Evolutionary conservation across 2,329 filamentous ascomycete species (phyloP).

Genomic region (Sclerotinia nivalis): DNA sequence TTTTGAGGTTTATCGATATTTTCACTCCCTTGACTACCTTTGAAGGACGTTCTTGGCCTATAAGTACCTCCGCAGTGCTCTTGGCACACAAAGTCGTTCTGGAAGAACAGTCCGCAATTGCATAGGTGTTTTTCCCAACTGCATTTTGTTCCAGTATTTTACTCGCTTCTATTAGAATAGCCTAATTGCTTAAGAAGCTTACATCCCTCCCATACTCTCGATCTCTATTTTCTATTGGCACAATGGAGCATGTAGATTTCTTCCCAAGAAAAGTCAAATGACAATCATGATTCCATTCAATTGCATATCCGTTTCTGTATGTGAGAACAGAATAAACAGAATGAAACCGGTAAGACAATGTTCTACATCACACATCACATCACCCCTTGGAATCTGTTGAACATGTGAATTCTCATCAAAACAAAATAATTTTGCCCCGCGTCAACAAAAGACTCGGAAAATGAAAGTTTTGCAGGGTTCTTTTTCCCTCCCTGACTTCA

Average conservation of each 20-base stretch:
- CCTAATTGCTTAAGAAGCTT: constrained; percentile 37
- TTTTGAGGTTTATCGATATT: constrained; percentile 14
- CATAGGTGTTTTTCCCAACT: constrained; percentile 31
- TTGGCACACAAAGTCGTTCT: constrained; percentile 19
- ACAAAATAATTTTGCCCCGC: constrained; percentile 1
- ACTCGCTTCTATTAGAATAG: constrained; percentile 39
- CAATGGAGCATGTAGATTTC: constrained; percentile 31
- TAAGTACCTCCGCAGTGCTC: constrained; percentile 23
- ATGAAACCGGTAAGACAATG: neutral
- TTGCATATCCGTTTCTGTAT: neutral
- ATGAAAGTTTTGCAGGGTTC: constrained; percentile 3
- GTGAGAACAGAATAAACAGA: neutral
- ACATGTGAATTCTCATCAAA: neutral
- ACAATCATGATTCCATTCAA: constrained; percentile 25
- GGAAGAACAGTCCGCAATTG: constrained; percentile 27
- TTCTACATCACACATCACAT: neutral
- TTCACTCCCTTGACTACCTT: constrained; percentile 10
- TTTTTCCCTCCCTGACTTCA: constrained; percentile 6
- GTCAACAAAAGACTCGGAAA: neutral
- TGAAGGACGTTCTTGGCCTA: constrained; percentile 11
- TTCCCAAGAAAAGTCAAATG: constrained; percentile 30
- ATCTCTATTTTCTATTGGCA: constrained; percentile 30
- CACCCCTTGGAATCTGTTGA: neutral
- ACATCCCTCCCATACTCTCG: constrained; percentile 25
- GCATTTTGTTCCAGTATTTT: constrained; percentile 30